Percentiles rank a stretch among this genome's conserved stretches.
These are phyloP conservation scores for Herpetomonas tarakana DNA, from an alignment of 208 protist genomes.

Conservation along the genomic window DNA sequence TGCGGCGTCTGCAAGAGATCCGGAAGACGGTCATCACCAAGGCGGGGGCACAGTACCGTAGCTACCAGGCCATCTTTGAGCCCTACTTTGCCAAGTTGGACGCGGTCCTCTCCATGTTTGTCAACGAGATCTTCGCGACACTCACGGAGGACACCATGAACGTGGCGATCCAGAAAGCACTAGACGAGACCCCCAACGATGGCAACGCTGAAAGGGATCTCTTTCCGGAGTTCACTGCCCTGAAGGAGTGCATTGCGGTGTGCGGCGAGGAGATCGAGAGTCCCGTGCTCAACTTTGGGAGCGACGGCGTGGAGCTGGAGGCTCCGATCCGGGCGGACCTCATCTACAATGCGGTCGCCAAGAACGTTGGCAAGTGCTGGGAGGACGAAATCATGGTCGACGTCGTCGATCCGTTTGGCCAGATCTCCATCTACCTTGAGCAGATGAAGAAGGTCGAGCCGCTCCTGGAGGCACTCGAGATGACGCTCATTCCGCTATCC, in stretches of 20 bases:
- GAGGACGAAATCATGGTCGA: conserved; percentile 85
- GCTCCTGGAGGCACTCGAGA: conserved; percentile 73
- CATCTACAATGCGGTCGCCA: conserved; percentile 40
- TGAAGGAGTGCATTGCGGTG: conserved; percentile 75
- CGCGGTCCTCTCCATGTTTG: conserved; percentile 62
- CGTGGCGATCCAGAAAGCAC: conserved; percentile 69
- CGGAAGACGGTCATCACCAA: conserved; percentile 67
- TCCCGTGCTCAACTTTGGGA: conserved; percentile 48
- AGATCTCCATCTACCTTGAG: conserved; percentile 74
- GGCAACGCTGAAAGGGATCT: conserved; percentile 12
- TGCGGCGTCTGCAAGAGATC: conserved; percentile 68
- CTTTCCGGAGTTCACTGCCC: conserved; percentile 45
- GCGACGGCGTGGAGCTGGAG: conserved; percentile 49
- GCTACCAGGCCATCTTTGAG: conserved; percentile 72
- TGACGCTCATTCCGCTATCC: conserved; percentile 78
- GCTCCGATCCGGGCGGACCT: conserved; percentile 56
- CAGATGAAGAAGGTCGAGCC: conserved; percentile 87
- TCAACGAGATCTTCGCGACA: conserved; percentile 54
- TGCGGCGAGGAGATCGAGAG: conserved; percentile 60
- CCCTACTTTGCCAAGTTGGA: conserved; percentile 89
- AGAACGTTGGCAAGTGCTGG: conserved; percentile 65
- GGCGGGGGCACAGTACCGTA: conserved; percentile 46
- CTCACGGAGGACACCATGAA: conserved; percentile 65
- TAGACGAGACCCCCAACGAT: conserved; percentile 45
- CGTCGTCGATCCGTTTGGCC: conserved; percentile 62